Percentiles rank a stretch among this genome's conserved stretches.
Conservation (phyloP, 1,284 basidiomycete genomes). For the Ganoderma multipileum region DNA sequence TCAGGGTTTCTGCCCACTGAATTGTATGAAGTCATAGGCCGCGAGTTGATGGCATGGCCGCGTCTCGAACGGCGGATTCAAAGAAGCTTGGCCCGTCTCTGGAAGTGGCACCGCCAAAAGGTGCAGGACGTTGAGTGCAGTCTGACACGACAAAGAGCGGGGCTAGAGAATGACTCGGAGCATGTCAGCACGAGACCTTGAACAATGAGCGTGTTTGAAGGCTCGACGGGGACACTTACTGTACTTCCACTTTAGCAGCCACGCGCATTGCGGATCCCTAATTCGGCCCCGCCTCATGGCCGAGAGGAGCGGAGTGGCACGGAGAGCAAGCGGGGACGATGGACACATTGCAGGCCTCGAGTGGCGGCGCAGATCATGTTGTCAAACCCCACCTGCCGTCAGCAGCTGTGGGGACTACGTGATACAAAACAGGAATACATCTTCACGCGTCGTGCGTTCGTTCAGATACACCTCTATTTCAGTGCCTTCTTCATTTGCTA, state of each 20-base stretch:
- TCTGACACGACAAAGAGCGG: slow-evolving; percentile 2
- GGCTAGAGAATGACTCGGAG: not conserved
- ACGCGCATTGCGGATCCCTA: slow-evolving; percentile 12
- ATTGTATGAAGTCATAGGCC: slow-evolving; percentile 7
- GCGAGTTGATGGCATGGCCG: not conserved
- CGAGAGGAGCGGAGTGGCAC: slow-evolving; percentile 10
- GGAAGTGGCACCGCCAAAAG: slow-evolving; percentile 1
- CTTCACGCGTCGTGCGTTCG: slow-evolving; percentile 16
- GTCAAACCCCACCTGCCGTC: slow-evolving; percentile 5
- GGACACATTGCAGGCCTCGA: not conserved
- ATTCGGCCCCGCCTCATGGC: slow-evolving; percentile 12
- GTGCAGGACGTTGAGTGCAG: slow-evolving; percentile 1
- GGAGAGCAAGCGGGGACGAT: not conserved
- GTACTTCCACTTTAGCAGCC: slow-evolving; percentile 6
- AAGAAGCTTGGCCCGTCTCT: not conserved
- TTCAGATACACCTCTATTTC: slow-evolving; percentile 51
- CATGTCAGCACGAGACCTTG: slow-evolving; percentile 9
- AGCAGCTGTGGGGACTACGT: slow-evolving; percentile 25
- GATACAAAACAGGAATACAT: slow-evolving; percentile 32
- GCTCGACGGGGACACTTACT: slow-evolving; percentile 13
- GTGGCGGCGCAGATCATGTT: slow-evolving; percentile 11
- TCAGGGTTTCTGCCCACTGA: not conserved
- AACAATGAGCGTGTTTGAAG: slow-evolving; percentile 5
- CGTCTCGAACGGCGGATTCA: not conserved
- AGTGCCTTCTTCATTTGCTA: slow-evolving; percentile 82